phyloP scores from a whole-genome alignment of 331 rosid species.

The Malus hybrid region DNA sequence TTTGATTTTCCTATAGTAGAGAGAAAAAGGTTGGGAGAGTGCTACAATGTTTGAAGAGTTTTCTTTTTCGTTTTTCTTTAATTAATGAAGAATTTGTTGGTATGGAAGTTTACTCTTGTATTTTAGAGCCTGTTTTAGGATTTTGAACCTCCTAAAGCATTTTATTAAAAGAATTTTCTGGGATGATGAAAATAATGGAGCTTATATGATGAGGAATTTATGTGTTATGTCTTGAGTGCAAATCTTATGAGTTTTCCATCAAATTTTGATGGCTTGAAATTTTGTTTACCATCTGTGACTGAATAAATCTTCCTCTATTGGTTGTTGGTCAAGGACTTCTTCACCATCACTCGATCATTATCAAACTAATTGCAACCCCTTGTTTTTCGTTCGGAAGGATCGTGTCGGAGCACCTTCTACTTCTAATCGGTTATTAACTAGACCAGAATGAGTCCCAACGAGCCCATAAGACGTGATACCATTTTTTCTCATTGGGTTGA shows the following conservation, averaged over 20 bases:
- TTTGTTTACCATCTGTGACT: not conserved
- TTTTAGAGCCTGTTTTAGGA: conserved; percentile 26
- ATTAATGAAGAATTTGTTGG: conserved; percentile 36
- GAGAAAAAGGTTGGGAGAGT: conserved; percentile 41
- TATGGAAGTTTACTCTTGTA: conserved; percentile 15
- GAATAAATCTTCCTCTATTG: too few species aligned
- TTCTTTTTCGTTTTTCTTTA: conserved; percentile 5
- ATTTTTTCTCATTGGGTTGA: not conserved
- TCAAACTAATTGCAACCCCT: not conserved
- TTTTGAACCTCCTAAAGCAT: conserved; percentile 20
- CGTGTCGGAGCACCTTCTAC: not conserved
- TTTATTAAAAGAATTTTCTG: not conserved
- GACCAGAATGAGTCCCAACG: too few species aligned
- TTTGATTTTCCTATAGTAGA: conserved; percentile 25
- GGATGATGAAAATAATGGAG: not conserved
- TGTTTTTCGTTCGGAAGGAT: too few species aligned
- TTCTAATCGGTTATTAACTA: not conserved
- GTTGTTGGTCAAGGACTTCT: too few species aligned
- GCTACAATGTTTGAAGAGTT: conserved; percentile 34
- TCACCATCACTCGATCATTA: not conserved
- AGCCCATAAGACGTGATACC: too few species aligned
- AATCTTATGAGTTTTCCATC: not conserved
- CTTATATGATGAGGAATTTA: conserved; percentile 3
- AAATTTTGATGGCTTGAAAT: not conserved
- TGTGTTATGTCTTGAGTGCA: not conserved